A percentile compares a stretch with the other conserved stretches of the same genome.
Conservation (phyloP, 805 yeast species). For the Saccharomycopsis capsularis region DNA sequence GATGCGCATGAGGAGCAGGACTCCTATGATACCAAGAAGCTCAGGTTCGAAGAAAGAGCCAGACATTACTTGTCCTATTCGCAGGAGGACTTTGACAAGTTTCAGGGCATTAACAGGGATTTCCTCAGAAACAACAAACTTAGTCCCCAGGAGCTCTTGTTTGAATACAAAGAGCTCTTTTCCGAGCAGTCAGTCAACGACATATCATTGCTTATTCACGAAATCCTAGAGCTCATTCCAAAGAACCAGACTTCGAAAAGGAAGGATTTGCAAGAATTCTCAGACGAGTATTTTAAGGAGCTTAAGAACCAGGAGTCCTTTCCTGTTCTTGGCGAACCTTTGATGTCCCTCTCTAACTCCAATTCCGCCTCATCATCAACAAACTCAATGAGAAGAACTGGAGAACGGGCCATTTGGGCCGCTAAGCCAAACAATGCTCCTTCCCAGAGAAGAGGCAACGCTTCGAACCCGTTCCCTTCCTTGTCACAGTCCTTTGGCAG, state of each 20-base stretch:
- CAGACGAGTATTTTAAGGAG: slow-evolving; percentile 20
- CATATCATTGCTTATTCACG: slow-evolving; percentile 49
- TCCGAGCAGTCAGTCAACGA: slow-evolving; percentile 37
- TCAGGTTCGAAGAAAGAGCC: slow-evolving; percentile 78
- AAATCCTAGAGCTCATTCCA: slow-evolving; percentile 52
- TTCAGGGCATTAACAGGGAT: slow-evolving; percentile 41
- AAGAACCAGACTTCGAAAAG: slow-evolving; percentile 34
- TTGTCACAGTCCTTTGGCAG: background rate
- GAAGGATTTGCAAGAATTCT: slow-evolving; percentile 32
- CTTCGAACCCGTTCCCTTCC: background rate
- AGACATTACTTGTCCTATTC: slow-evolving; percentile 65
- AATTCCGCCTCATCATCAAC: too few relatives aligned
- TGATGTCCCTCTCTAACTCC: background rate
- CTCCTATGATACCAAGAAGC: slow-evolving; percentile 34
- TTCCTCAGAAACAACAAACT: slow-evolving; percentile 39
- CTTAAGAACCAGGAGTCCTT: slow-evolving; percentile 33
- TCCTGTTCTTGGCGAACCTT: slow-evolving; percentile 38
- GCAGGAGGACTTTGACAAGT: slow-evolving; percentile 38
- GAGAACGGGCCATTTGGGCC: slow-evolving; percentile 4
- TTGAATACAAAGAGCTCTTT: slow-evolving; percentile 45
- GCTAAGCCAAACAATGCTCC: background rate
- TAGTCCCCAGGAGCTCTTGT: slow-evolving; percentile 41
- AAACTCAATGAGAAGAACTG: too few relatives aligned
- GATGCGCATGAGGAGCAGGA: slow-evolving; percentile 1
- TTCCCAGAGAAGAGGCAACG: too few relatives aligned